Evolutionary conservation across 768 basidiomycete genomes (phyloP), one percentile per base, ranked within the genome.

Genomic region (Serendipita sp.): DNA sequence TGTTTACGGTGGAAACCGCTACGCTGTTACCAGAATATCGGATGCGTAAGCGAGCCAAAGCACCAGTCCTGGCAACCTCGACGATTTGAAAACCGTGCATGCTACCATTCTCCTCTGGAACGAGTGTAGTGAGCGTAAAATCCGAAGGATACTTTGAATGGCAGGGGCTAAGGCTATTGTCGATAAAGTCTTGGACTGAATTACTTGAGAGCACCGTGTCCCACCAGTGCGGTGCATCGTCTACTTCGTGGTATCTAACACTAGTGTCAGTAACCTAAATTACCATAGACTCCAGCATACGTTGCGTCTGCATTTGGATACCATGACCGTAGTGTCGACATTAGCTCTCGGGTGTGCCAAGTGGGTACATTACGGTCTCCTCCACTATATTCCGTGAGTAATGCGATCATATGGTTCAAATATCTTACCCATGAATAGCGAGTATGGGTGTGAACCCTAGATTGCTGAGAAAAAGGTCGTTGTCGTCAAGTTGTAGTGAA

Each of bases 281-380:
- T 52, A 63, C 38, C 45, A 63, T 60, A 15, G 18, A 4, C 38
- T 32, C 30, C 66, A 66, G 63, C 16, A 47, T 41, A 86, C 87
- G 73, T 78, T 23, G 81, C 76, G 65, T 85, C 78, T 15, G 79
- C 78, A 4, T 77, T 70, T 0, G 77, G 72, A 60, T 79, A 75
- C 83, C 84, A 87, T 2, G 81, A 76, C 66, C 80, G 79, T 34
- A 93, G 67, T 16, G 83, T 73, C 30, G 78, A 77, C 2, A 88
- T 76, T 10, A 81, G 76, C 71, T 86, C 84, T 23, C 92, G 80
- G 2, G 84, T 82, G 68, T 95, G 91, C 83, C 90, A 89, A 0
- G 84, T 81, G 1, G 92, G 91, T 2, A 96, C 93, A 67, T 96
- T 94, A 44, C 85, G 82, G 70, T 96, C 93, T 44, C 77, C 77